Evolutionary conservation across 2,329 filamentous ascomycete genomes (phyloP), one percentile per base, ranked within the genome.

Genomic region (Paecilomyces sp.): DNA sequence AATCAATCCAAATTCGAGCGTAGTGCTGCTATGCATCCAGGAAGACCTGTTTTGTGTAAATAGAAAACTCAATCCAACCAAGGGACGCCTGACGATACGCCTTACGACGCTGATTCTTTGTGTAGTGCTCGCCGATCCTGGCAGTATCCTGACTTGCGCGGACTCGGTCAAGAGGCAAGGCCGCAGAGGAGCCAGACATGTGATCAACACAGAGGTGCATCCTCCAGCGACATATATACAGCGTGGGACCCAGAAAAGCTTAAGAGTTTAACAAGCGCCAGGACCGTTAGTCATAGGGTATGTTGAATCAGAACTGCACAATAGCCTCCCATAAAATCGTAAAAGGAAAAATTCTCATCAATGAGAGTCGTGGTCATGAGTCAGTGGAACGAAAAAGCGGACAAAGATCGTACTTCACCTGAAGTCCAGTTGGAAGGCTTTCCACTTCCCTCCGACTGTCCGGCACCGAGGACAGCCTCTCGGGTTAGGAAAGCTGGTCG

Each of bases 401-500:
- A 53, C 12, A 28, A 53, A 53, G 51, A 61, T 73, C 24, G 28
- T 53, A 53, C 51, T 53, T 73, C 70, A 80, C 68, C 76, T 74
- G 62, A 80, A 75, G 58, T 80, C 78, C 51, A 80, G 67, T 62
- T 80, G 77, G 62, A 80, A 80, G 51, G 74, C 72, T 63, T 79
- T 80, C 77, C 78, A 80, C 65, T 77, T 78, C 25, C 76, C 75
- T 18, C 76, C 76, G 25, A 79, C 70, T 1, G 73, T 75, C 59
- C 76, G 74, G 66, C 78, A 80, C 47, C 75, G 72, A 36, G 78
- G 78, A 66, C 78, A 80, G 13, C 75, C 75, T 47, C 76, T 70
- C 25, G 75, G 70, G 58, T 67, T 68, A 4, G 74, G 74, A 54
- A 74, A 71, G 57, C 74, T 75, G 7, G 73, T 75, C 8, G 71